phyloP scores from a whole-genome alignment of 768 basidiomycete species.

The Amanita molliuscula region DNA sequence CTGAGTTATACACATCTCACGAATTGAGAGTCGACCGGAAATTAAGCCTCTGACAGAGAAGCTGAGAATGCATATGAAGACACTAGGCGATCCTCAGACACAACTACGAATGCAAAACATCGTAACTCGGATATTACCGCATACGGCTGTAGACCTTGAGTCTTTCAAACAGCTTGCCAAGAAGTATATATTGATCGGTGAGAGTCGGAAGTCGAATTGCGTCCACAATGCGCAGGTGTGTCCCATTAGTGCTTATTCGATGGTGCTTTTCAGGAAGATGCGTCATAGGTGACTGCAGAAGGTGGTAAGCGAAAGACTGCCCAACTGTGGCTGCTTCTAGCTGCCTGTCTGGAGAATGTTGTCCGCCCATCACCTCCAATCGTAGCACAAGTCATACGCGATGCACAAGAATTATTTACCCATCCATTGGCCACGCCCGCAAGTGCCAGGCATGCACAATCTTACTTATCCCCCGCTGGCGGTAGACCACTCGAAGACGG shows the following conservation, averaged over 20 bases:
- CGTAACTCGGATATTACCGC: slow-evolving; percentile 36
- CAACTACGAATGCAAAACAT: slow-evolving; percentile 45
- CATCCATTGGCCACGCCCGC: not conserved
- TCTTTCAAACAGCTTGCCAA: slow-evolving; percentile 53
- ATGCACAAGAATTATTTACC: not conserved
- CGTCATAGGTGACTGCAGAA: slow-evolving; percentile 42
- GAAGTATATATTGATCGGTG: slow-evolving; percentile 45
- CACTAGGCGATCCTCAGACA: slow-evolving; percentile 46
- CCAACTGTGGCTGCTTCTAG: slow-evolving; percentile 60
- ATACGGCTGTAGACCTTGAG: slow-evolving; percentile 29
- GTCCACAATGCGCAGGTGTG: slow-evolving; percentile 46
- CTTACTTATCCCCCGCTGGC: not conserved
- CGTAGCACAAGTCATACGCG: slow-evolving; percentile 10
- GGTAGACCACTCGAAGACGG: not conserved
- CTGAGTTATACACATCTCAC: slow-evolving; percentile 2
- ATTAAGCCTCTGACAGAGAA: slow-evolving; percentile 21
- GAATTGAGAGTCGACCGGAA: slow-evolving; percentile 26
- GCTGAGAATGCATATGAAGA: slow-evolving; percentile 34
- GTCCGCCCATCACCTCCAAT: slow-evolving; percentile 24
- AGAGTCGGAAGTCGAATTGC: slow-evolving; percentile 39
- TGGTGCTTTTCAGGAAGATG: not conserved
- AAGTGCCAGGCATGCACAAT: slow-evolving; percentile 1
- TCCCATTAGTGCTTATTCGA: not conserved
- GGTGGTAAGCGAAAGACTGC: slow-evolving; percentile 45
- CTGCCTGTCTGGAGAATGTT: slow-evolving; percentile 42